These are phyloP conservation scores for Cladosporium phlei DNA, from an alignment of 2,329 filamentous ascomycete species.

Conservation along the genomic window DNA sequence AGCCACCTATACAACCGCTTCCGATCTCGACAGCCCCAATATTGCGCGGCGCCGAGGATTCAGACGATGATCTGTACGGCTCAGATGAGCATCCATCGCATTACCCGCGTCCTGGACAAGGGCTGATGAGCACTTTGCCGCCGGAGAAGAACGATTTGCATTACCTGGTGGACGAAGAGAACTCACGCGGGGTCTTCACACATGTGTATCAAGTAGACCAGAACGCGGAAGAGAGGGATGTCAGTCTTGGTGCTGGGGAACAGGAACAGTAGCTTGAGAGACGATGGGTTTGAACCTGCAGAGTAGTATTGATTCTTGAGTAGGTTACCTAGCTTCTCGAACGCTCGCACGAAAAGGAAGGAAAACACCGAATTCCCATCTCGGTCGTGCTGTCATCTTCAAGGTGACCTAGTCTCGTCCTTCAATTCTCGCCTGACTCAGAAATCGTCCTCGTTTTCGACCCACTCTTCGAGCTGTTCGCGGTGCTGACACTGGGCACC, in stretches of 20 bases:
- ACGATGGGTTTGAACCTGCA: no score
- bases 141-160: conserved; percentile 56
- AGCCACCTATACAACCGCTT: conserved; percentile 15
- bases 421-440: no score
- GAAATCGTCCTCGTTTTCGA: no score
- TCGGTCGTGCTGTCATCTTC: no score
- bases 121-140: conserved; percentile 50
- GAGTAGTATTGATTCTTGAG: no score
- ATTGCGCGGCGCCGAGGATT: conserved; percentile 33
- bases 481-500: no score
- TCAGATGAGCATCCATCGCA: conserved; percentile 50
- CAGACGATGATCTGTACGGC: conserved; percentile 52
- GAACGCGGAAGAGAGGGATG: conserved; percentile 1
- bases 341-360: no score
- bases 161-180: conserved; percentile 58
- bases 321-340: no score
- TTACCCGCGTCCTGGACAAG: conserved; percentile 60
- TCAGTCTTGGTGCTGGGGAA: neutral
- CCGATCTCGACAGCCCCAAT: conserved; percentile 17
- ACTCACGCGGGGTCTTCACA: conserved; percentile 51
- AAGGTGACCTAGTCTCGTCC: no score
- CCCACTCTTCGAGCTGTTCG: no score
- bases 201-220: conserved; percentile 35
- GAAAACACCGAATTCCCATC: no score
- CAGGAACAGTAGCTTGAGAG: no score